Evolutionary conservation across 179 eudicot genomes (phyloP), one percentile per base, ranked within the genome.

Genomic region (Silene noctiflora): DNA sequence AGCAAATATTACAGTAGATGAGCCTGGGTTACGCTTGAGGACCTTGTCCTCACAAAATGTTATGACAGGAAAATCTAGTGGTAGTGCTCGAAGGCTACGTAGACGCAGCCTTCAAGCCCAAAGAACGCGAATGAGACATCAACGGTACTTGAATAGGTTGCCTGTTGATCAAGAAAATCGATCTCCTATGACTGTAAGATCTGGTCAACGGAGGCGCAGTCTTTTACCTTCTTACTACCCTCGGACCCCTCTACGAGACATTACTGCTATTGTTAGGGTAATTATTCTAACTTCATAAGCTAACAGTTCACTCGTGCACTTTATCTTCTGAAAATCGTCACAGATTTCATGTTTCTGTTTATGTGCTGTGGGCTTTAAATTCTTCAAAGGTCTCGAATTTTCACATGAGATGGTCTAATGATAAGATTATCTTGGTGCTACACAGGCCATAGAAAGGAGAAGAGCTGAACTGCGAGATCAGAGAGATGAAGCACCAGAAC

Each of bases 231-330:
- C 87, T 80, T 90, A 93, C 90, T 85, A 90, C 60, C 96, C 95
- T 1, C 83, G 97, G 42, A 81, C 82, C 1, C 96, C 97, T 48
- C 86, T 92, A 17, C 81, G 82, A 27, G 96, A 90, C 74, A 78
- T 92, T 4, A 92, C 93, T 71, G 67, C 87, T 53, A 76, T 92
- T 56, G 88, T 83, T 42, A 85, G 91, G 96, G 97, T 92, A 90
- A 76, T 42, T n/a, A 63, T 69, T 77, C 33, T 78, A 2, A 69
- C 11, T 27, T 72, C 11, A 16, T 65, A 2, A 35, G 53, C 13
- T 55, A 1, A 42, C 69, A 24, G 42, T 67, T 22, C 6, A 5
- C 6, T 69, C 14, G 6, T 33, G 39, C 7, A 33, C 39, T 33
- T 33, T 39, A 35, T 35, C 42, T 35, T 35, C 42, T 6, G 42